Conservation (phyloP, 805 yeast species). For the Yamadazyma laniorum region DNA sequence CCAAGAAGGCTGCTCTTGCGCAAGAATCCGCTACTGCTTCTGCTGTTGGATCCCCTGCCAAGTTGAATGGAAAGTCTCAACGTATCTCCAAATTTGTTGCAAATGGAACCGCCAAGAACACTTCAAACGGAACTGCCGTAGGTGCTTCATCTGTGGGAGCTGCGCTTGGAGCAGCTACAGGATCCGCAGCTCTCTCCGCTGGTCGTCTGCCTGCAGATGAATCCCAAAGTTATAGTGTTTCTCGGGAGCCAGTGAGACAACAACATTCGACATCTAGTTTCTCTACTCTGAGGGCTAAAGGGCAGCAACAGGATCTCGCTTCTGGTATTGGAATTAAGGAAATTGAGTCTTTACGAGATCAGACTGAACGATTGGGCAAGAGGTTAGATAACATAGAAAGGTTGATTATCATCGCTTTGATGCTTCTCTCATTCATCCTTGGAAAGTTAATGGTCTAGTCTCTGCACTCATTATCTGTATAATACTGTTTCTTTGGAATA, state of each 20-base stretch:
- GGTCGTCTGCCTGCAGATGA: not conserved
- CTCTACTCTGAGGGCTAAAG: not conserved
- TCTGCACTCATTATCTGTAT: not conserved
- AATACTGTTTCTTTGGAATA: not conserved
- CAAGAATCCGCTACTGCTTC: not conserved
- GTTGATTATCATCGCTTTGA: slow-evolving; percentile 45
- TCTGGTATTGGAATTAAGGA: slow-evolving; percentile 25
- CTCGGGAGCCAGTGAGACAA: slow-evolving; percentile 3
- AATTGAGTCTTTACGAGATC: slow-evolving; percentile 37
- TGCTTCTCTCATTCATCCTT: slow-evolving; percentile 52
- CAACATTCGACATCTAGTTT: not conserved
- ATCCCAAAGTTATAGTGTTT: slow-evolving; percentile 7
- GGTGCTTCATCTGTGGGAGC: slow-evolving; percentile 6
- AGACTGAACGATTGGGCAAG: slow-evolving; percentile 40
- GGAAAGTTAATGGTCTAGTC: slow-evolving; percentile 67
- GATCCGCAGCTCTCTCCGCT: not conserved
- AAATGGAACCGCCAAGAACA: slow-evolving; percentile 9
- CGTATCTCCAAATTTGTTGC: slow-evolving; percentile 17
- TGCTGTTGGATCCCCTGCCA: slow-evolving; percentile 7
- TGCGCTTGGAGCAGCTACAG: slow-evolving; percentile 9
- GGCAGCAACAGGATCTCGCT: slow-evolving; percentile 3
- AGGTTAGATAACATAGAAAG: slow-evolving; percentile 43
- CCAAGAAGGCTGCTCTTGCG: slow-evolving; percentile 2
- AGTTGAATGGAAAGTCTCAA: slow-evolving; percentile 17
- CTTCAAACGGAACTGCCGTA: slow-evolving; percentile 7